phyloP scores from a whole-genome alignment of 108 stramenopile genomes.

The Epithemia pelagica region DNA sequence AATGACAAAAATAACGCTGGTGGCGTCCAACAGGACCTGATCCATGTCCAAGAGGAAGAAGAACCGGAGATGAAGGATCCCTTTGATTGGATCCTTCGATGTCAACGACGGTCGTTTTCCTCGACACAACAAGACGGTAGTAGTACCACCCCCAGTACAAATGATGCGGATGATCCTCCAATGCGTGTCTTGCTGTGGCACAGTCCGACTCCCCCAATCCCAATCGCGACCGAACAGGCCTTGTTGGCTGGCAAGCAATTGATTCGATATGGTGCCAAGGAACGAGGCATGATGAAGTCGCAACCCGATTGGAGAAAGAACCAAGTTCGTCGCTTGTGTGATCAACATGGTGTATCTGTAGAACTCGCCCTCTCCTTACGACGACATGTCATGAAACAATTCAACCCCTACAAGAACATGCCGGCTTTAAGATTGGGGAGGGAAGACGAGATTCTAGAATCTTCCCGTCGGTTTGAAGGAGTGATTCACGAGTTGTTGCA shows the following conservation, averaged over 20 bases:
- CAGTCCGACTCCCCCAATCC: not conserved
- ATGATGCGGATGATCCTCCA: not conserved
- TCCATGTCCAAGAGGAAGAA: not conserved
- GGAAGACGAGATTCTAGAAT: slow-evolving; percentile 25
- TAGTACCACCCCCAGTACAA: not conserved
- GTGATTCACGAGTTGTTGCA: slow-evolving; percentile 37
- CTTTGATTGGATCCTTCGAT: not conserved
- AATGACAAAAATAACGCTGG: not conserved
- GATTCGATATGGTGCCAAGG: slow-evolving; percentile 35
- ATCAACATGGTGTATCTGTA: slow-evolving; percentile 25
- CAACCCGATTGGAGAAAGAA: slow-evolving; percentile 41
- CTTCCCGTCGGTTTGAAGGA: slow-evolving; percentile 51
- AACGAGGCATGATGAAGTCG: slow-evolving; percentile 67
- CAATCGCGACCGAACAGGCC: not conserved
- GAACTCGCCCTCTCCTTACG: slow-evolving; percentile 49
- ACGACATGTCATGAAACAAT: slow-evolving; percentile 54
- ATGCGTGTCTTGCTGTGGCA: not conserved
- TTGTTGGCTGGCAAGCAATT: not conserved
- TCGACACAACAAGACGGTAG: too few relatives aligned
- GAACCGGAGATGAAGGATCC: not conserved
- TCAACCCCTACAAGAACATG: slow-evolving; percentile 37
- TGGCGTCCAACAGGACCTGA: not conserved
- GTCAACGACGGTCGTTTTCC: not conserved
- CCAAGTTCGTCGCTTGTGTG: slow-evolving; percentile 22
- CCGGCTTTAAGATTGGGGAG: slow-evolving; percentile 35